Evolutionary conservation across 1,284 basidiomycete species (phyloP).

Genomic region (Ustilago crameri): DNA sequence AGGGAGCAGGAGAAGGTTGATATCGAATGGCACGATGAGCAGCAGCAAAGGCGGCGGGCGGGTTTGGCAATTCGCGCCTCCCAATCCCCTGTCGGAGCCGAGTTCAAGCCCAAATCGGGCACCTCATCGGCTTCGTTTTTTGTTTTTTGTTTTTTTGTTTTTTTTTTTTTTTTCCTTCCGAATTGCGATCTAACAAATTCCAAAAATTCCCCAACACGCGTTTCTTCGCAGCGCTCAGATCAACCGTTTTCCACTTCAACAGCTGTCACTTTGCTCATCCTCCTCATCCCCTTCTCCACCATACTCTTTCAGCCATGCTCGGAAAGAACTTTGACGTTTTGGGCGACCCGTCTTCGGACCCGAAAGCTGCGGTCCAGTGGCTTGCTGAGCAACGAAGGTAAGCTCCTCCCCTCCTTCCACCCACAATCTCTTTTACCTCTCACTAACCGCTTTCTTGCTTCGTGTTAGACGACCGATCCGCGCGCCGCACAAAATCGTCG

Average conservation of each 20-base stretch:
- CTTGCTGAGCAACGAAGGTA: conserved; percentile 56
- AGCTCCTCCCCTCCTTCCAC: conserved; percentile 5
- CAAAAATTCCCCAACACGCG: neutral
- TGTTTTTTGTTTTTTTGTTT: neutral
- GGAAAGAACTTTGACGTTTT: conserved; percentile 14
- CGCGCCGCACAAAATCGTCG: conserved; percentile 78
- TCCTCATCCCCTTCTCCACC: neutral
- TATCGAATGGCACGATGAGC: neutral
- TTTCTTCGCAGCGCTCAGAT: conserved; percentile 18
- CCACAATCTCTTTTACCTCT: neutral
- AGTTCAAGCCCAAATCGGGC: conserved; percentile 5
- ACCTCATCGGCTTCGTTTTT: neutral
- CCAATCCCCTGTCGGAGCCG: conserved; percentile 10
- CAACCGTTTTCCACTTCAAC: neutral
- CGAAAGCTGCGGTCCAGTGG: conserved; percentile 51
- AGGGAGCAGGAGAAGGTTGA: neutral
- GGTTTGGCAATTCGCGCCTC: too few species aligned
- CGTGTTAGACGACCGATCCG: conserved; percentile 65
- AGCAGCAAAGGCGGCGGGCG: too few species aligned
- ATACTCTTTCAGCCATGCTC: conserved; percentile 7
- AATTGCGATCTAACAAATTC: conserved; percentile 8
- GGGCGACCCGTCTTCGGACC: conserved; percentile 33
- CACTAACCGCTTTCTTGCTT: neutral
- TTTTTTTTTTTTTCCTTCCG: too few species aligned
- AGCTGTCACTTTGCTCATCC: neutral